phyloP scores from a whole-genome alignment of 768 basidiomycete genomes.

The Suillus brevipes region DNA sequence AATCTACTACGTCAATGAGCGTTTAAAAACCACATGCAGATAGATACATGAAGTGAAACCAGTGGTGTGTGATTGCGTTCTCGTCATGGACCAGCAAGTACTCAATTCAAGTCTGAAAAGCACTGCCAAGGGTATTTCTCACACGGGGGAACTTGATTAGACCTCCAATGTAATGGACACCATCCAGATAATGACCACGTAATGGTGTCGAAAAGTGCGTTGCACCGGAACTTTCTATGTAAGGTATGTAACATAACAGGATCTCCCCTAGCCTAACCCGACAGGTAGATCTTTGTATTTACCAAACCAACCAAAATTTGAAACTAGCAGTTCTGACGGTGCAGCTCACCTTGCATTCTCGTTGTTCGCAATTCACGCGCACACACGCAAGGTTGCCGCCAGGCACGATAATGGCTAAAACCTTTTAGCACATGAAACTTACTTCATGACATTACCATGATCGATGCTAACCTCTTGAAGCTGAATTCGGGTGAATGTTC shows the following conservation, averaged over 20 bases:
- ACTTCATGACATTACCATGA: not conserved
- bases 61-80: conserved; percentile 27
- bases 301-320: not conserved
- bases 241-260: not conserved
- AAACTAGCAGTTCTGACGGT: not conserved
- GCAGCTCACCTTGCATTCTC: not conserved
- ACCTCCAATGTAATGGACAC: not conserved
- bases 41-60: no score
- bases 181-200: not conserved
- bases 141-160: not conserved
- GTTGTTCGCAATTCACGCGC: not conserved
- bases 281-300: not conserved
- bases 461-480: not conserved
- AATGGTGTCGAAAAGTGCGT: not conserved
- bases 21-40: no score
- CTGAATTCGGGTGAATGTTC: not conserved
- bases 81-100: not conserved
- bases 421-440: not conserved
- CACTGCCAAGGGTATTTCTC: conserved; percentile 26
- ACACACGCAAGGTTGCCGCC: not conserved
- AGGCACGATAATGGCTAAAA: not conserved
- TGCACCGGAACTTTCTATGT: not conserved
- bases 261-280: not conserved
- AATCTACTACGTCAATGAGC: not conserved
- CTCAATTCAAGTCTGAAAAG: conserved; percentile 24